Evolutionary conservation across 352 stramenopile genomes (phyloP), one percentile per base, ranked within the genome.

Genomic region (Phytophthora pseudosyringae): DNA sequence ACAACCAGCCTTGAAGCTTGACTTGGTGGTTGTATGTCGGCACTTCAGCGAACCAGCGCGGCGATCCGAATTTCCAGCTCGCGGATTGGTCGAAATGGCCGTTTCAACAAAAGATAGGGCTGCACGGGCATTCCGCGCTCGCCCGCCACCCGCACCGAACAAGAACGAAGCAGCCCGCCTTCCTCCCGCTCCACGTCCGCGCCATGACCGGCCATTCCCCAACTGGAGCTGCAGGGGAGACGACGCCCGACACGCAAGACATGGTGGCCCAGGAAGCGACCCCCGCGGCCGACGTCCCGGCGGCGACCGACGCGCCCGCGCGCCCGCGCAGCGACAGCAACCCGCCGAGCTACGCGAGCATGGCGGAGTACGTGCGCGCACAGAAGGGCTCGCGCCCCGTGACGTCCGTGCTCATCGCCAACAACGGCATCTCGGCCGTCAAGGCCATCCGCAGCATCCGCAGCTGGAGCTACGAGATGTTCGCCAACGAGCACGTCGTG

Each of bases 361-460:
- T 99, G 28, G 78, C 94, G 13, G 82, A 97, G 43, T 99, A 98
- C 68, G 93, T 99, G 41, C 72, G 81, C 58, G 82, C 95, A 54
- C 82, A 97, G 47, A 85, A 96, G 43, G 97, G 97, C 59, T 75
- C 74, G 54, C 90, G 91, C 47, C 77, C 97, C 28, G 98, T 99
- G 76, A 90, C 88, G 67, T 98, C 97, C 69, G 89, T 99, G 39
- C 82, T 99, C 13, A 99, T 99, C 77, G 98, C 98, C 35, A 99
- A 99, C 86, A 99, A 99, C 84, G 98, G 98, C 54, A 99, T 99
- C 60, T 98, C 94, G 41, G 98, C 98, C 11, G 97, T 99, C 49
- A 99, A 99, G 79, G 93, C 90, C 16, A 99, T 99, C 85, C 93
- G 98, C 44, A 99, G 95, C 35, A 99, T 99, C 76, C 89, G 98